These are phyloP conservation scores for Aulographum hederae DNA, from an alignment of 2,329 filamentous ascomycete species.

Conservation along the genomic window DNA sequence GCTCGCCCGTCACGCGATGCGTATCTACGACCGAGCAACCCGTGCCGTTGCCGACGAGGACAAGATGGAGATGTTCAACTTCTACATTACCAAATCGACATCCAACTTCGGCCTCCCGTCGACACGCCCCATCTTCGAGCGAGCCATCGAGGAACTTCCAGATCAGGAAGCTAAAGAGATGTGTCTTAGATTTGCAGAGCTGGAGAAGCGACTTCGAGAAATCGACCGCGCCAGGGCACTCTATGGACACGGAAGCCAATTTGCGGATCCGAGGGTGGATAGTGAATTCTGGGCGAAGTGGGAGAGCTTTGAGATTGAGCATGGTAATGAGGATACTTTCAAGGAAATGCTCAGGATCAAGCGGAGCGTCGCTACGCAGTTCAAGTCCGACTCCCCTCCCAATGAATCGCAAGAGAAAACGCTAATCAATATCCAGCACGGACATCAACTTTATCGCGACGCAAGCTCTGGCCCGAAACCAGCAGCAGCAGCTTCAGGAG, in stretches of 20 bases:
- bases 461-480: constrained; percentile 71
- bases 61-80: constrained; percentile 93
- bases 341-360: constrained; percentile 99
- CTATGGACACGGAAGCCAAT: constrained; percentile 91
- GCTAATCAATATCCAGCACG: constrained; percentile 37
- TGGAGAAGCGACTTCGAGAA: constrained; percentile 80
- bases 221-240: constrained; percentile 92
- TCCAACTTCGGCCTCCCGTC: constrained; percentile 96
- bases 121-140: constrained; percentile 87
- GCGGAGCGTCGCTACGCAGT: constrained; percentile 89
- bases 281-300: constrained; percentile 89
- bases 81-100: constrained; percentile 97
- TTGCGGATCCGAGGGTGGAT: constrained; percentile 85
- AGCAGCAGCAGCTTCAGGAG: constrained; percentile 36
- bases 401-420: constrained; percentile 1
- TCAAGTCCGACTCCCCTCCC: constrained; percentile 43
- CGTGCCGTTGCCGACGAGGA: constrained; percentile 90
- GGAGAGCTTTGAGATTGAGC: constrained; percentile 93
- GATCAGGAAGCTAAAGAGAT: constrained; percentile 89
- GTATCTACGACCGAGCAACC: constrained; percentile 94
- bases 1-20: constrained; percentile 89
- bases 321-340: constrained; percentile 98
- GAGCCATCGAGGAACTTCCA: constrained; percentile 81
- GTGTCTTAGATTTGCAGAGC: constrained; percentile 97
- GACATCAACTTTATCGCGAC: constrained; percentile 98